Percentiles rank a stretch among this genome's conserved stretches.
phyloP scores from a whole-genome alignment of 2,329 filamentous ascomycete species.

The Aspergillus niger region DNA sequence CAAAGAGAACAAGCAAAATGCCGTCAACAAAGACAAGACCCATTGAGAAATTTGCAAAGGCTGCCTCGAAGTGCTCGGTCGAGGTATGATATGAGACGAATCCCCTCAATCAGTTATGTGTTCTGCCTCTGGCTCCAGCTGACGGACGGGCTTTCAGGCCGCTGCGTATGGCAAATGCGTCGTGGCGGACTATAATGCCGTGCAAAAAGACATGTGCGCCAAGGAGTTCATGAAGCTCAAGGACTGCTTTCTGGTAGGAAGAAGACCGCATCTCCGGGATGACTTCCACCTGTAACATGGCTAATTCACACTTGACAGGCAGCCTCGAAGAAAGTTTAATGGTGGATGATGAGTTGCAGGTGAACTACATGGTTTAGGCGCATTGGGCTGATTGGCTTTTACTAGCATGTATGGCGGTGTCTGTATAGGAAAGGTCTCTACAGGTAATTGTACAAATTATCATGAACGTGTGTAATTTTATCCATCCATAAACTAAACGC shows the following conservation, averaged over 20 bases:
- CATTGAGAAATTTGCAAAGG: slow-evolving; percentile 68
- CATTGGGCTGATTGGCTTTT: slow-evolving; percentile 3
- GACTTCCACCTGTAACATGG: neutral
- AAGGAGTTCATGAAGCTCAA: slow-evolving; percentile 84
- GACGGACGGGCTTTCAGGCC: slow-evolving; percentile 57
- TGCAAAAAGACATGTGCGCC: slow-evolving; percentile 87
- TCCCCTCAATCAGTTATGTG: neutral
- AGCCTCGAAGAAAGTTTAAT: slow-evolving; percentile 54
- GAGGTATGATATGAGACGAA: slow-evolving; percentile 53
- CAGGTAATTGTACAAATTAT: neutral
- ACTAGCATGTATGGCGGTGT: slow-evolving; percentile 4
- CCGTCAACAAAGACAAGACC: slow-evolving; percentile 57
- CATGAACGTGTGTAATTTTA: slow-evolving; percentile 8
- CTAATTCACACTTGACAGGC: slow-evolving; percentile 41
- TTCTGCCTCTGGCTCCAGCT: slow-evolving; percentile 8
- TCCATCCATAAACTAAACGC: neutral
- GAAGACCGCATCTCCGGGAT: slow-evolving; percentile 24
- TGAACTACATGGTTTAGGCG: slow-evolving; percentile 5
- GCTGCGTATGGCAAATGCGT: slow-evolving; percentile 89
- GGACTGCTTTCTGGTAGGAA: slow-evolving; percentile 76
- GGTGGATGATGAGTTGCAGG: slow-evolving; percentile 6
- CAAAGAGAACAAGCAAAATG: slow-evolving; percentile 34
- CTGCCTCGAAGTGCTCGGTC: slow-evolving; percentile 64
- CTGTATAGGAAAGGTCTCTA: neutral
- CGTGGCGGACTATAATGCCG: slow-evolving; percentile 82